These are phyloP conservation scores for Cucurbita moschata DNA, from an alignment of 306 rosid genomes.

Conservation along the genomic window DNA sequence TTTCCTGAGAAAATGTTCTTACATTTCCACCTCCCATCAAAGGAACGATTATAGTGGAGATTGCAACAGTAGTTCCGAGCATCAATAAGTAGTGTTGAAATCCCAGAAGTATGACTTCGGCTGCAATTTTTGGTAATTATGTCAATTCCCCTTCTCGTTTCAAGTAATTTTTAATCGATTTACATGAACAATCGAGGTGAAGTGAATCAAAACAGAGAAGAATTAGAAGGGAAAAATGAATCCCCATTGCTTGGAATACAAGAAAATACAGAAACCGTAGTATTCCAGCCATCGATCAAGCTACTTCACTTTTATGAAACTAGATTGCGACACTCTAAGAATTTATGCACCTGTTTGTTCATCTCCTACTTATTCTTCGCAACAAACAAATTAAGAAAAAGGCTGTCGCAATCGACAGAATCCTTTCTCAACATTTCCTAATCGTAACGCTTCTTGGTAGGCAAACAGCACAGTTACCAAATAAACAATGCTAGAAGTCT, in stretches of 20 bases:
- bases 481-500: too few species aligned
- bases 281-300: neutral
- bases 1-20: slow-evolving; percentile 3
- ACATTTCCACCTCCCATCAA: slow-evolving; percentile 92
- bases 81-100: slow-evolving; percentile 70
- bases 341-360: neutral
- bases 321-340: neutral
- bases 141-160: neutral
- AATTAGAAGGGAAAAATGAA: neutral
- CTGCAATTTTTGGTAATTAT: slow-evolving; percentile 19
- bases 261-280: neutral
- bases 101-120: slow-evolving; percentile 56
- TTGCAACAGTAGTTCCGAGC: slow-evolving; percentile 56
- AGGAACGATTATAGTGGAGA: slow-evolving; percentile 51
- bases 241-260: neutral
- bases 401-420: too few species aligned
- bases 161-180: neutral
- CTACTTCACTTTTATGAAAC: neutral
- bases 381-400: neutral
- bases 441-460: too few species aligned
- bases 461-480: too few species aligned
- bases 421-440: too few species aligned
- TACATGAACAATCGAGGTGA: neutral
- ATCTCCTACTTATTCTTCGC: neutral
- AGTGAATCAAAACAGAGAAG: neutral